A percentile compares a stretch with the other conserved stretches of the same genome.
phyloP scores from a whole-genome alignment of 1,284 basidiomycete species.

The Schizophyllum commune region DNA sequence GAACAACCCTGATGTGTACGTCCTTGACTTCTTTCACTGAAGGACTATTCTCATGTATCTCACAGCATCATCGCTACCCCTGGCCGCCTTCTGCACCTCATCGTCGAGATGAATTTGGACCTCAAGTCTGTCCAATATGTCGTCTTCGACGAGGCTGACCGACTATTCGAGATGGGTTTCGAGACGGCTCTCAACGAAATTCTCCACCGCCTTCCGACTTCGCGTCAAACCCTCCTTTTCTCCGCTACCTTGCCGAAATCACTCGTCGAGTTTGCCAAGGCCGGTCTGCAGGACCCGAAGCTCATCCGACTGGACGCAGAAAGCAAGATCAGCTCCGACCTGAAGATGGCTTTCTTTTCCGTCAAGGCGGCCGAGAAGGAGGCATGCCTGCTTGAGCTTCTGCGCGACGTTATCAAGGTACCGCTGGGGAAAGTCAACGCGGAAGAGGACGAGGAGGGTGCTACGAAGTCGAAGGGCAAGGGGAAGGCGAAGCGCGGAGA shows the following conservation, averaged over 20 bases:
- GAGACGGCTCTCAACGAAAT: conserved; percentile 90
- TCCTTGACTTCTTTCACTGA: conserved; percentile 5
- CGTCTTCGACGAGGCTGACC: conserved; percentile 98
- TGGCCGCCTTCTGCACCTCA: conserved; percentile 90
- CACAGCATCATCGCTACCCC: conserved; percentile 92
- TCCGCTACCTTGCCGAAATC: conserved; percentile 95
- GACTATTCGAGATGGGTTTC: conserved; percentile 98
- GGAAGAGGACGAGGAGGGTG: conserved; percentile 20
- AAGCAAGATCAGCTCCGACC: conserved; percentile 90
- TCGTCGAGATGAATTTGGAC: conserved; percentile 96
- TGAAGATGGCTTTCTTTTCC: conserved; percentile 92
- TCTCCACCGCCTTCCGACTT: conserved; percentile 76
- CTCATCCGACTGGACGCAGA: conserved; percentile 94
- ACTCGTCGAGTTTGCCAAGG: conserved; percentile 96
- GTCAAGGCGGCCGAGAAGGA: conserved; percentile 95
- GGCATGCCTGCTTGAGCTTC: conserved; percentile 77
- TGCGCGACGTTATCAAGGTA: conserved; percentile 84
- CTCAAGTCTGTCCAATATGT: conserved; percentile 85
- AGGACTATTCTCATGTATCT: conserved; percentile 5
- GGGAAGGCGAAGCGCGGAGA: conserved; percentile 44
- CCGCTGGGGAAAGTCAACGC: conserved; percentile 42
- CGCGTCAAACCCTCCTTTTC: conserved; percentile 90
- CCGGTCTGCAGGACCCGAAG: conserved; percentile 90
- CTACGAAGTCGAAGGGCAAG: conserved; percentile 20
- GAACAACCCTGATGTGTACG: conserved; percentile 84